These are phyloP conservation scores for Ceratocystis diversiconidia DNA, from an alignment of 2,329 filamentous ascomycete genomes.

Conservation along the genomic window DNA sequence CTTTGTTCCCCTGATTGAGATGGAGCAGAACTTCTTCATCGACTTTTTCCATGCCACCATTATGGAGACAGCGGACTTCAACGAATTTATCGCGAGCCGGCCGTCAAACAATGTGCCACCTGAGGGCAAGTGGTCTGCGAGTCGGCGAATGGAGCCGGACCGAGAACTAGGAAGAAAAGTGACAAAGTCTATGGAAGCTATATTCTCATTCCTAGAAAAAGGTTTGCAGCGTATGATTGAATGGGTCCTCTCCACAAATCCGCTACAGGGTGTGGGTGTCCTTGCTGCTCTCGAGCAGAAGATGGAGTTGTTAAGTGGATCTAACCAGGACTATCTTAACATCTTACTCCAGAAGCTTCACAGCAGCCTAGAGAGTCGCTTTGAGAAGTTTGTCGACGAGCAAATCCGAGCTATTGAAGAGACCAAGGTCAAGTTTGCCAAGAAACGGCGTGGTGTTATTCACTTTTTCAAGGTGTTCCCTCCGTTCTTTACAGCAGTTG, in stretches of 20 bases:
- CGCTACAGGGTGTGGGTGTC: conserved; percentile 77
- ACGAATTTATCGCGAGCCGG: conserved; percentile 54
- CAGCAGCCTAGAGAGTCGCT: conserved; percentile 56
- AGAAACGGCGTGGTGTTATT: conserved; percentile 94
- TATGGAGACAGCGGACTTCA: conserved; percentile 65
- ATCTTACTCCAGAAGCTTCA: conserved; percentile 68
- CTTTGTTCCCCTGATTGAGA: conserved; percentile 66
- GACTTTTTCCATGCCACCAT: conserved; percentile 95
- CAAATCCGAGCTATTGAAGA: conserved; percentile 94
- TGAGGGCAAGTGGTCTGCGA: conserved; percentile 19
- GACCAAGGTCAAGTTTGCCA: conserved; percentile 87
- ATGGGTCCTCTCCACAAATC: conserved; percentile 68
- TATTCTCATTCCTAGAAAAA: conserved; percentile 67
- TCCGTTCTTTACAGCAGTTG: conserved; percentile 64
- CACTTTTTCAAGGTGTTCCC: conserved; percentile 91
- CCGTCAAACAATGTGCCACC: conserved; percentile 17
- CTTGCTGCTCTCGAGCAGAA: conserved; percentile 69
- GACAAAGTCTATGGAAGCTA: conserved; percentile 73
- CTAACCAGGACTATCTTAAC: conserved; percentile 83
- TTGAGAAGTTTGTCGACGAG: conserved; percentile 82
- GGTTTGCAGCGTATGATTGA: conserved; percentile 70
- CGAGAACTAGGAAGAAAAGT: conserved; percentile 72
- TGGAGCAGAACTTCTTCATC: conserved; percentile 95
- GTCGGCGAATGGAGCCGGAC: conserved; percentile 64
- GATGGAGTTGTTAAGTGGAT: conserved; percentile 65